These are phyloP conservation scores for Marchantia paleacea DNA, from an alignment of 225 moss, liverwort and hornwort genomes.

Conservation along the genomic window DNA sequence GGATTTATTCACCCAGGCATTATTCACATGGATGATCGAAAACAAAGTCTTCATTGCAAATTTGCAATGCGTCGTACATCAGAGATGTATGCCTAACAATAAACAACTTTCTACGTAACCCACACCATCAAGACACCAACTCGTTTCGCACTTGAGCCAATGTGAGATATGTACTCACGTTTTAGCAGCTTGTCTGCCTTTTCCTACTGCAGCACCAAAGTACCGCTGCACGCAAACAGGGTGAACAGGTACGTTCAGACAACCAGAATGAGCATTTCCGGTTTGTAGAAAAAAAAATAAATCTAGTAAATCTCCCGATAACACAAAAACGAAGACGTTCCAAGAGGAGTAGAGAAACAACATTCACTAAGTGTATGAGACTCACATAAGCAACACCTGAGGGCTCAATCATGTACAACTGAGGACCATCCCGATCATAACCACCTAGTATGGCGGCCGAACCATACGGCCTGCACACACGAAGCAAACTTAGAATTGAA, in stretches of 20 bases:
- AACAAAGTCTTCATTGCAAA: not conserved
- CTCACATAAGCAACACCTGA: conserved; percentile 91
- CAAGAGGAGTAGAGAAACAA: not conserved
- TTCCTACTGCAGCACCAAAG: conserved; percentile 91
- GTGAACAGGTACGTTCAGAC: not conserved
- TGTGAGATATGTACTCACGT: conserved; percentile 46
- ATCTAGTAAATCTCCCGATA: too few species aligned
- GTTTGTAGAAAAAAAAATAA: not conserved
- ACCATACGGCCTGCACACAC: conserved; percentile 62
- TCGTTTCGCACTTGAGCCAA: not conserved
- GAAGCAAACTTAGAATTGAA: not conserved
- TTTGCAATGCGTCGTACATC: not conserved
- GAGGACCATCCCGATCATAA: conserved; percentile 92
- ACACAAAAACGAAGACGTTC: not conserved
- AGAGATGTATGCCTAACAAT: not conserved
- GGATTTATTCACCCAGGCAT: not conserved
- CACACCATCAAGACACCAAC: too few species aligned
- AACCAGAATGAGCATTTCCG: not conserved
- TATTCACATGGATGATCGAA: not conserved
- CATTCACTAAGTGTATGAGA: not conserved
- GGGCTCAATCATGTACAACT: conserved; percentile 98
- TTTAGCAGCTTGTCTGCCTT: conserved; percentile 93
- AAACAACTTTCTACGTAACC: not conserved
- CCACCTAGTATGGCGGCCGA: conserved; percentile 91
- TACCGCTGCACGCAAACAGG: conserved; percentile 57